Conservation (phyloP, 768 basidiomycete species). For the Lentinus tigrinus region DNA sequence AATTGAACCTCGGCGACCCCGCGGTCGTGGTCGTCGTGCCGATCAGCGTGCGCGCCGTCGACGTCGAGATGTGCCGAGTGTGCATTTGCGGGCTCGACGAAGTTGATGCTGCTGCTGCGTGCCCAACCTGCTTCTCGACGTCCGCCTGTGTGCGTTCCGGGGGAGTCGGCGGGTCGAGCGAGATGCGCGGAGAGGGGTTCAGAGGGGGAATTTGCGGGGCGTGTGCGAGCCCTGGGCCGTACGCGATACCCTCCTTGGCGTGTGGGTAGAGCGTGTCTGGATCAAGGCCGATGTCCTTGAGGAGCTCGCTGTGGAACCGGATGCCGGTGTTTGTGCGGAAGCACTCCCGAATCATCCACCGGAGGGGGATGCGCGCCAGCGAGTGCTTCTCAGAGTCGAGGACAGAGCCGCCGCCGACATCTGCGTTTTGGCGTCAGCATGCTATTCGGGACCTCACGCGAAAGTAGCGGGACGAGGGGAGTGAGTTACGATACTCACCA, state of each 20-base stretch:
- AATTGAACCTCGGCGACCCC: not conserved
- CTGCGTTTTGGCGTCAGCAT: slow-evolving; percentile 30
- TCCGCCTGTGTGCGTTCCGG: slow-evolving; percentile 4
- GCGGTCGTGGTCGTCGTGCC: not conserved
- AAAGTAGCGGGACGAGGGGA: not conserved
- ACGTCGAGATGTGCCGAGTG: slow-evolving; percentile 5
- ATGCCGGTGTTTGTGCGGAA: slow-evolving; percentile 47
- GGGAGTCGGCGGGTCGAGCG: slow-evolving; percentile 21
- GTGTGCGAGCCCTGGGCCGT: not conserved
- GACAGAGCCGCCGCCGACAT: slow-evolving; percentile 75
- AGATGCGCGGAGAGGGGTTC: not conserved
- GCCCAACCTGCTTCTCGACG: not conserved
- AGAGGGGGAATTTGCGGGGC: not conserved
- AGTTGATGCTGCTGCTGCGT: not conserved
- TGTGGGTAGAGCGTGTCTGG: slow-evolving; percentile 26
- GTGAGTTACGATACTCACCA: slow-evolving; percentile 40
- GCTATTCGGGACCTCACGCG: not conserved
- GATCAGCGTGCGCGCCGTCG: slow-evolving; percentile 4
- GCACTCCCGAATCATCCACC: slow-evolving; percentile 54
- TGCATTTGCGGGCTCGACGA: not conserved
- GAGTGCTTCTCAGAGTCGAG: slow-evolving; percentile 53
- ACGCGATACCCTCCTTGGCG: slow-evolving; percentile 14
- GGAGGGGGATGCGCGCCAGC: slow-evolving; percentile 68
- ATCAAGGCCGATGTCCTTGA: slow-evolving; percentile 31
- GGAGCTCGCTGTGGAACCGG: slow-evolving; percentile 34